Evolutionary conservation across 1,284 basidiomycete genomes (phyloP), one percentile per base, ranked within the genome.

Genomic region (Xerocomus nothofagi): DNA sequence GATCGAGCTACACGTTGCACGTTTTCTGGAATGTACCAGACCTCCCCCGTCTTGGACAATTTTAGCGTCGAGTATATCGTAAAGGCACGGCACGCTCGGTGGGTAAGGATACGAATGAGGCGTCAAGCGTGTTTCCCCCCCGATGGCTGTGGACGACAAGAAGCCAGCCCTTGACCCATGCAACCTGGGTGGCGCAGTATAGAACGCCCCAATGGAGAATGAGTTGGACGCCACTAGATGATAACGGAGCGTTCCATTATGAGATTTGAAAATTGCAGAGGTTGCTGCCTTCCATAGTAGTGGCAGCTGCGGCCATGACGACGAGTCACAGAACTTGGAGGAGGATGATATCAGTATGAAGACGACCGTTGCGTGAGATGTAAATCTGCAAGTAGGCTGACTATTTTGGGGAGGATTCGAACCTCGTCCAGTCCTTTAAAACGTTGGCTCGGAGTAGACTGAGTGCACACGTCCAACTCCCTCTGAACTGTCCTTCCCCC

Each of bases 361-460:
- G n/a, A n/a, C n/a, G n/a, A n/a, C n/a, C n/a, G n/a, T 46, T 37
- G 57, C 59, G 60, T 67, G 61, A 66, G 58, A 64, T 62, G 53
- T 46, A 44, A 42, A 50, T 18, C 26, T 41, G n/a, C n/a, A n/a
- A 3, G 36, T 33, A 8, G n/a, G n/a, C 47, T 39, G 26, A 39
- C 54, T 53, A 62, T 62, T 62, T 69, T 65, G 47, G 61, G 65
- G 62, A 49, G 4, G 18, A 31, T 36, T 24, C 21, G 8, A 8
- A 45, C 66, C 65, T 66, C 61, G 59, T 64, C 68, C 49, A 41
- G 44, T 47, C 50, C 51, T 66, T 66, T 68, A 47, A 68, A 68
- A 63, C 42, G 46, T 44, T 41, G 32, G 48, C 44, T 49, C 38
- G 30, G 37, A 50, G 59, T 55, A 65, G 48, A 50, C 49, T 56